Conservation (phyloP, 2,329 filamentous ascomycete genomes). For the Aspergillus sp. region DNA sequence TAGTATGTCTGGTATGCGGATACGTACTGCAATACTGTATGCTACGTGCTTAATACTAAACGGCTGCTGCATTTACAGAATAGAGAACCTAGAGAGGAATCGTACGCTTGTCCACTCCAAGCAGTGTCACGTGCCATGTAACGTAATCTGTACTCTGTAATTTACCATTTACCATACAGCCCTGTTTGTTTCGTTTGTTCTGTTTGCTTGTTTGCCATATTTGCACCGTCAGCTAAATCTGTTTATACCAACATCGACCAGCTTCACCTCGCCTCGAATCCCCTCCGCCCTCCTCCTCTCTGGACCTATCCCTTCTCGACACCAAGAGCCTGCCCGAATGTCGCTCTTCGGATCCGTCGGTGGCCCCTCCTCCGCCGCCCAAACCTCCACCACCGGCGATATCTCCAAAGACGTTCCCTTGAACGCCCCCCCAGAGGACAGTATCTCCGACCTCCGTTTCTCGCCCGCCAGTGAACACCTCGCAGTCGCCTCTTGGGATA, state of each 20-base stretch:
- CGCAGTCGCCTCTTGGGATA: slow-evolving; percentile 91
- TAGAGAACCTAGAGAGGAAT: too few relatives aligned
- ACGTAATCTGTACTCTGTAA: too few relatives aligned
- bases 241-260: neutral
- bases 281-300: neutral
- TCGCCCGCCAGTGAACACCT: slow-evolving; percentile 69
- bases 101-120: too few relatives aligned
- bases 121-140: too few relatives aligned
- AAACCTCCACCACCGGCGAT: slow-evolving; percentile 72
- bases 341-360: slow-evolving; percentile 46
- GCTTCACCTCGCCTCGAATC: too few relatives aligned
- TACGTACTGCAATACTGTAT: too few relatives aligned
- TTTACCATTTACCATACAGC: too few relatives aligned
- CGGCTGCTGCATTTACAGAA: slow-evolving; percentile 5
- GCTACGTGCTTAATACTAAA: slow-evolving; percentile 4
- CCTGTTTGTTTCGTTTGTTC: slow-evolving; percentile 4
- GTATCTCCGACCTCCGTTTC: slow-evolving; percentile 79
- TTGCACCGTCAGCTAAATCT: neutral
- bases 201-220: neutral
- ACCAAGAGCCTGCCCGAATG: slow-evolving; percentile 20
- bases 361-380: slow-evolving; percentile 40
- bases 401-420: slow-evolving; percentile 81
- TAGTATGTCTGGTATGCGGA: neutral
- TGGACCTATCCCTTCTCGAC: too few relatives aligned
- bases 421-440: slow-evolving; percentile 70